Percentiles rank a stretch among this genome's conserved stretches.
Conservation (phyloP, 2,329 filamentous ascomycete species). For the Diplodia intermedia region DNA sequence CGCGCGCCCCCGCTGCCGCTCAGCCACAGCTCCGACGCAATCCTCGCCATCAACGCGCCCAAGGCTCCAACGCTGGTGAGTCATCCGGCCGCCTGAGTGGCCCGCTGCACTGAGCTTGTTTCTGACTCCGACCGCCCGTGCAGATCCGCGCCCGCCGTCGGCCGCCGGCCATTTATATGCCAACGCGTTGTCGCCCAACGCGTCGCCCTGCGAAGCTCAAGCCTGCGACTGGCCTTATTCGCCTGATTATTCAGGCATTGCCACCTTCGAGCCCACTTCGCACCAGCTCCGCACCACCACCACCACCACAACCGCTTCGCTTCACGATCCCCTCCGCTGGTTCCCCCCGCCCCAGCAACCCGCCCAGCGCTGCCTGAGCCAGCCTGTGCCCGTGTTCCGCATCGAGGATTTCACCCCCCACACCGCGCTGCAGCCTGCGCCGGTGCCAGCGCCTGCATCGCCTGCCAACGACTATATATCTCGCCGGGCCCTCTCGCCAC, state of each 20-base stretch:
- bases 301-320: background rate
- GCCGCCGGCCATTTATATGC: conserved; percentile 27
- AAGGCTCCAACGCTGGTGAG: conserved; percentile 15
- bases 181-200: conserved; percentile 31
- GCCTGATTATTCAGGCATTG: conserved; percentile 29
- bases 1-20: conserved; percentile 7
- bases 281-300: background rate
- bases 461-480: conserved; percentile 24
- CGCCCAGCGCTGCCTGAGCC: background rate
- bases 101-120: conserved; percentile 18
- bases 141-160: conserved; percentile 21
- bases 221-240: conserved; percentile 23
- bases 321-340: background rate
- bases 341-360: background rate
- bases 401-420: conserved; percentile 14
- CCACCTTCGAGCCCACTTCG: conserved; percentile 20
- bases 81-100: conserved; percentile 14
- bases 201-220: conserved; percentile 23
- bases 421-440: conserved; percentile 22
- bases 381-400: conserved; percentile 6
- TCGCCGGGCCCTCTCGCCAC: conserved; percentile 7
- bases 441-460: conserved; percentile 1
- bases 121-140: conserved; percentile 20
- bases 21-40: conserved; percentile 27
- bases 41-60: conserved; percentile 1